A percentile compares a stretch with the other conserved stretches of the same genome.
Evolutionary conservation across 108 stramenopile species (phyloP).

Genomic region (Thalassiosira profunda): DNA sequence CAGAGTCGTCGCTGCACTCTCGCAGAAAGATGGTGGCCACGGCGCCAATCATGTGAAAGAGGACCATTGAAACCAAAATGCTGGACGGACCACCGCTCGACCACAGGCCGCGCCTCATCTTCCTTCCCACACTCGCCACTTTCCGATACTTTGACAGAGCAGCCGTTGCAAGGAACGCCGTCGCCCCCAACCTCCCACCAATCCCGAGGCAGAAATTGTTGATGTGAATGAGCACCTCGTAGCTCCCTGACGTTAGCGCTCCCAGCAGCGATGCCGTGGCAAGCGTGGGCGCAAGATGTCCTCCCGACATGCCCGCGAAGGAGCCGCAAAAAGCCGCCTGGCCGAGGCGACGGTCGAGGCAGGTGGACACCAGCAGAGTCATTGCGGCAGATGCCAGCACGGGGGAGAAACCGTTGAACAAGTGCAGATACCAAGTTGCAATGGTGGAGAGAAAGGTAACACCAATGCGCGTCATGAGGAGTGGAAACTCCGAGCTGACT

Average conservation of each 20-base stretch:
- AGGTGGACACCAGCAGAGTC: slow-evolving; percentile 36
- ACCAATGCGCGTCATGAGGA: slow-evolving; percentile 32
- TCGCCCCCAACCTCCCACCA: slow-evolving; percentile 54
- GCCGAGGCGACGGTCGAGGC: slow-evolving; percentile 47
- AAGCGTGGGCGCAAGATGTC: slow-evolving; percentile 27
- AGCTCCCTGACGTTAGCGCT: slow-evolving; percentile 38
- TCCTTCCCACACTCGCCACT: slow-evolving; percentile 37
- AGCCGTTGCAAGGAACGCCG: slow-evolving; percentile 59
- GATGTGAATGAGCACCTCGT: slow-evolving; percentile 56
- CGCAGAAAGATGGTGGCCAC: slow-evolving; percentile 65
- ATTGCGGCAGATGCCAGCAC: slow-evolving; percentile 53
- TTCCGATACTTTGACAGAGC: slow-evolving; percentile 47
- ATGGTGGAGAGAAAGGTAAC: slow-evolving; percentile 43
- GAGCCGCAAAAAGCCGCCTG: slow-evolving; percentile 67
- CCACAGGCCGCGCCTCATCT: slow-evolving; percentile 36
- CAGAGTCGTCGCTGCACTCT: slow-evolving; percentile 60
- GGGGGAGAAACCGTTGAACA: slow-evolving; percentile 30
- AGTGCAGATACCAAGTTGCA: slow-evolving; percentile 48
- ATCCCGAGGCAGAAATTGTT: slow-evolving; percentile 46
- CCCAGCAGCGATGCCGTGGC: slow-evolving; percentile 32
- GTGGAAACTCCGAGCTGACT: slow-evolving; percentile 47
- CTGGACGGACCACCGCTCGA: slow-evolving; percentile 30
- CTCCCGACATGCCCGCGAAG: slow-evolving; percentile 63
- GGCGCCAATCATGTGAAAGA: slow-evolving; percentile 57
- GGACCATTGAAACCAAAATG: slow-evolving; percentile 33